These are phyloP conservation scores for Pleurotus tuoliensis DNA, from an alignment of 768 basidiomycete species.

Conservation along the genomic window DNA sequence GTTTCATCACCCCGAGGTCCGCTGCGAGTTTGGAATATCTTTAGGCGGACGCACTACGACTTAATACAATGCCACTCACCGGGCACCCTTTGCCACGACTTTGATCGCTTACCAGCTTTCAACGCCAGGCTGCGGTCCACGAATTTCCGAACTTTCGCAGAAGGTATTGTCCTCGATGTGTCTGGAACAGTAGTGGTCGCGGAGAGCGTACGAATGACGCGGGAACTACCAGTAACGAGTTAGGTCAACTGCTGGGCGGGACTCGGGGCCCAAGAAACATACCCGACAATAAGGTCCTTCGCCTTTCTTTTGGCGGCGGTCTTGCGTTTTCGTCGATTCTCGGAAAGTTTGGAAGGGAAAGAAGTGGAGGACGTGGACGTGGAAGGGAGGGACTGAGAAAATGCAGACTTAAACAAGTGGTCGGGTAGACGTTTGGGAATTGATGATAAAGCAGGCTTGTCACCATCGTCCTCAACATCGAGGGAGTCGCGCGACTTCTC, in stretches of 20 bases:
- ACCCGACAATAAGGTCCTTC: conserved; percentile 61
- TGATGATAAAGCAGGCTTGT: conserved; percentile 16
- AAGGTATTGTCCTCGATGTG: conserved; percentile 38
- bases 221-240: conserved; percentile 35
- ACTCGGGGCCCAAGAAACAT: conserved; percentile 12
- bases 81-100: conserved; percentile 56
- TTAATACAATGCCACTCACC: conserved; percentile 34
- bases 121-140: conserved; percentile 47
- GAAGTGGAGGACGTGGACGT: too few species aligned
- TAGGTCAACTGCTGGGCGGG: too few species aligned
- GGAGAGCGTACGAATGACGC: conserved; percentile 48
- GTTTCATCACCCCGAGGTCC: conserved; percentile 54
- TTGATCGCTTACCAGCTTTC: conserved; percentile 34
- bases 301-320: conserved; percentile 22
- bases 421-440: conserved; percentile 55
- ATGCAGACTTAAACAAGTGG: conserved; percentile 58
- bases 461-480: conserved; percentile 19
- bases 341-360: conserved; percentile 14
- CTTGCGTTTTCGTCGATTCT: conserved; percentile 23
- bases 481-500: conserved; percentile 10
- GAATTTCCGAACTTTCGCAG: conserved; percentile 48
- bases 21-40: conserved; percentile 28
- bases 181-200: conserved; percentile 21
- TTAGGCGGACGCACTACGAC: background rate
- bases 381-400: conserved; percentile 25